These are phyloP conservation scores for Oehlia diaphana DNA, from an alignment of 192 early-diverging fungal species.

Conservation along the genomic window DNA sequence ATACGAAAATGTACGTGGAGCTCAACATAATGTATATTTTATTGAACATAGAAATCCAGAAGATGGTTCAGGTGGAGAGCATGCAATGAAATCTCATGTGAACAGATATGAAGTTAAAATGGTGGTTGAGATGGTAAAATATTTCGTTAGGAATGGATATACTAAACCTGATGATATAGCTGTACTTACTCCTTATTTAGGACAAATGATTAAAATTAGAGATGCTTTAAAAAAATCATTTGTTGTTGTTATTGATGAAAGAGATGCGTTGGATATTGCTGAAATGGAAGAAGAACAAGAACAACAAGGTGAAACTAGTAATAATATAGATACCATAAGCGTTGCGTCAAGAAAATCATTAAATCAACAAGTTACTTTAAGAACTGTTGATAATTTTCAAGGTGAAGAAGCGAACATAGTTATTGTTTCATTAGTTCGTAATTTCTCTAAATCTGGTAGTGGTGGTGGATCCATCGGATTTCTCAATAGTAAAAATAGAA, in stretches of 20 bases:
- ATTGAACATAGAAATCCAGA: slow-evolving; percentile 50
- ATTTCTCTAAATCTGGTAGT: background rate
- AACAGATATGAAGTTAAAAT: slow-evolving; percentile 54
- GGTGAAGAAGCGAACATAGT: slow-evolving; percentile 46
- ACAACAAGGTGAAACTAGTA: too few species aligned
- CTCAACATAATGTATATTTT: slow-evolving; percentile 48
- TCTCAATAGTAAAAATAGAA: slow-evolving; percentile 53
- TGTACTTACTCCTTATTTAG: slow-evolving; percentile 56
- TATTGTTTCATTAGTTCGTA: slow-evolving; percentile 46
- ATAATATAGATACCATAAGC: background rate
- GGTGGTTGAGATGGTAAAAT: slow-evolving; percentile 45
- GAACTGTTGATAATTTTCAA: slow-evolving; percentile 51
- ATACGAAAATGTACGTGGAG: slow-evolving; percentile 43
- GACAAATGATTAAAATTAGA: slow-evolving; percentile 49
- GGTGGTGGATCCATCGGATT: slow-evolving; percentile 47
- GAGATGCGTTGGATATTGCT: slow-evolving; percentile 38
- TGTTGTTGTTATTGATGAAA: slow-evolving; percentile 40
- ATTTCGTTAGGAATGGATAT: slow-evolving; percentile 56
- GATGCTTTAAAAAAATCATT: slow-evolving; percentile 34
- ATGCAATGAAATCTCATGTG: slow-evolving; percentile 44
- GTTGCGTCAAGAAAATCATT: background rate
- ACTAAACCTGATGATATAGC: slow-evolving; percentile 47
- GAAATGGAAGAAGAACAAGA: slow-evolving; percentile 6
- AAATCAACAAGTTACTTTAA: slow-evolving; percentile 32
- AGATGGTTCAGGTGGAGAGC: slow-evolving; percentile 32